Base-by-base conservation (phyloP, 2,329 filamentous ascomycete genomes). In the Sporothrix curviconia region DNA sequence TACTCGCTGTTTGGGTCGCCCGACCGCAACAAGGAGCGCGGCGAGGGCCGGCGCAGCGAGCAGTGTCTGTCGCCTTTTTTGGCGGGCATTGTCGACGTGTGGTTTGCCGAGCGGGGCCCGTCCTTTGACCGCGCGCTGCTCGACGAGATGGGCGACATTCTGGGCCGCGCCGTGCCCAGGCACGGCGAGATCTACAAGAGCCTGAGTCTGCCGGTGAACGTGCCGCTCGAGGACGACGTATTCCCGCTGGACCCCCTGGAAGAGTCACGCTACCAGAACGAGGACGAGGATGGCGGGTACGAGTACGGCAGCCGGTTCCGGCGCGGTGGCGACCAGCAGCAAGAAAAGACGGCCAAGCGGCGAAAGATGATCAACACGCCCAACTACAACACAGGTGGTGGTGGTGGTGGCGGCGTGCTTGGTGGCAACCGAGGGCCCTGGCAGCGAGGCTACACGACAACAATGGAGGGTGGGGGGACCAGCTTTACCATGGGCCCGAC, bases 21-120 rank as follows among this genome's bases (percentile, higher is more conserved):
- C 57, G 74, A 46, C 25, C 39, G 34, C 30, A 44, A 52, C 15
- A 6, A 7, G 5, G 39, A 40, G n/a, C 17, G 32, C 15, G 24
- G 39, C 15, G 32, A 43, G 17, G 17, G 22, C 17, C 34, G 28
- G 2, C 36, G 44, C n/a, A 19, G 28, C 53, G 55, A 58, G 25
- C 55, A 55, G 25, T 15, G 11, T 76, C 83, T 92, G 15, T 94
- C 90, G 0, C 78, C 79, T 0, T 96, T 96, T 65, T 74, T 96
- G 19, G 78, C 82, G 0, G 74, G 78, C 69, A 65, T 82, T 77
- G 60, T 77, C 40, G 73, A 46, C 25, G n/a, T 77, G 19, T 60
- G 62, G 71, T 69, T 82, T 80, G 61, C 78, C 34, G 76, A 79
- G 25, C 80, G 81, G 64, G 92, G 91, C 0, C 89, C 92, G 1